Percentiles rank a stretch among this genome's conserved stretches.
Conservation (phyloP, 2,329 filamentous ascomycete genomes). For the Huntiella bhutanensis region DNA sequence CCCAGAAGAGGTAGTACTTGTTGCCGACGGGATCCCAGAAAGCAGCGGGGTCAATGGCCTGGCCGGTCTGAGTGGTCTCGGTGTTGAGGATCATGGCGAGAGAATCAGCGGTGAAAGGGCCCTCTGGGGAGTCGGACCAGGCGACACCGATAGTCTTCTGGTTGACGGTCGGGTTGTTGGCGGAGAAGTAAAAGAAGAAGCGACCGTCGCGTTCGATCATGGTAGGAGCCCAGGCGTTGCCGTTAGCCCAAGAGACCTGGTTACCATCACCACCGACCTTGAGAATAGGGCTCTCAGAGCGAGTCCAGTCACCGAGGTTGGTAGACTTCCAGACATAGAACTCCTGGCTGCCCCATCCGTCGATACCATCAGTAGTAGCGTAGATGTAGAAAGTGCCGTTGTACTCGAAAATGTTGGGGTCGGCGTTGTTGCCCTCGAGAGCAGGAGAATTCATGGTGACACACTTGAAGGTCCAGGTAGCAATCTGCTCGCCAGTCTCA, state of each 20-base stretch:
- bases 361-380: constrained; percentile 26
- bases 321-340: constrained; percentile 29
- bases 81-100: constrained; percentile 37
- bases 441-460: constrained; percentile 18
- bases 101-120: constrained; percentile 37
- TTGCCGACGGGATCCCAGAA: constrained; percentile 40
- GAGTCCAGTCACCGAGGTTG: constrained; percentile 25
- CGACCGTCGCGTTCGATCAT: constrained; percentile 39
- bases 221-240: constrained; percentile 49
- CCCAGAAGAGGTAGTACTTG: constrained; percentile 44
- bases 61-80: constrained; percentile 17
- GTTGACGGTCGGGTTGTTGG: constrained; percentile 32
- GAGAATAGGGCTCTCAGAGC: constrained; percentile 23
- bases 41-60: constrained; percentile 41
- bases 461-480: constrained; percentile 2
- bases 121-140: constrained; percentile 33
- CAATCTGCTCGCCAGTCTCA: neutral
- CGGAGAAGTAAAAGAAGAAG: constrained; percentile 45
- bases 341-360: constrained; percentile 26
- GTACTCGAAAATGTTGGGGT: constrained; percentile 28
- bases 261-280: constrained; percentile 25
- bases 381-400: constrained; percentile 28
- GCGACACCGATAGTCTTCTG: constrained; percentile 44
- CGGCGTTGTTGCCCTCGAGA: constrained; percentile 23
- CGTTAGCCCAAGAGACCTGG: constrained; percentile 44